Evolutionary conservation across 306 rosid genomes (phyloP).

Genomic region (Pyrus pyrifolia): DNA sequence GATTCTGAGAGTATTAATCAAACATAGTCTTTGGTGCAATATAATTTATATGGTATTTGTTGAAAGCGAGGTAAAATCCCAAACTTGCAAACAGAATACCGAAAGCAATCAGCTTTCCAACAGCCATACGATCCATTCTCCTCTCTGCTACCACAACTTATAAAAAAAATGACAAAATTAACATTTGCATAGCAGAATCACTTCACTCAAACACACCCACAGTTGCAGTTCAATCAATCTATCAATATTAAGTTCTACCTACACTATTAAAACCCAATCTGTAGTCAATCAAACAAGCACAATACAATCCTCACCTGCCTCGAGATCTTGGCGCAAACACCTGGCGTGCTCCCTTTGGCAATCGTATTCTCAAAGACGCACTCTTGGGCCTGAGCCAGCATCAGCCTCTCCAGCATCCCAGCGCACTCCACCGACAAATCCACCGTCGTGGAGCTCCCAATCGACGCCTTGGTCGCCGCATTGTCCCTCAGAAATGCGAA

Average conservation of each 20-base stretch:
- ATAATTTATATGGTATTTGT: not conserved
- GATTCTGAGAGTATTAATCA: not conserved
- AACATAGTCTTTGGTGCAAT: not conserved
- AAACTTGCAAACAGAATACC: not conserved
- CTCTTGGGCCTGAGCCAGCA: conserved; percentile 99
- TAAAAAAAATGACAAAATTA: not conserved
- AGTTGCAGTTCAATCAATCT: not conserved
- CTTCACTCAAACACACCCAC: not conserved
- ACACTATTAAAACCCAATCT: not conserved
- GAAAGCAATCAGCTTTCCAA: not conserved
- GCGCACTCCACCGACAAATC: conserved; percentile 79
- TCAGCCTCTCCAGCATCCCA: conserved; percentile 88
- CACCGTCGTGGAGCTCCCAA: conserved; percentile 70
- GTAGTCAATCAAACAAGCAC: not conserved
- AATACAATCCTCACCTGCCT: conserved; percentile 60
- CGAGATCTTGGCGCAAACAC: conserved; percentile 95
- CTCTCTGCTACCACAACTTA: not conserved
- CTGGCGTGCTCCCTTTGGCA: conserved; percentile 91
- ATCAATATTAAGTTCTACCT: not conserved
- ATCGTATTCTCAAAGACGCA: conserved; percentile 88
- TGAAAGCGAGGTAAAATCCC: not conserved
- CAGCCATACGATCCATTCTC: no score
- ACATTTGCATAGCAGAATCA: not conserved
- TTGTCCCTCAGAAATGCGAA: conserved; percentile 64
- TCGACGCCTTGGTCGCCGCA: conserved; percentile 73